These are phyloP conservation scores for Mediolabrus comicus DNA, from an alignment of 108 stramenopile genomes.

Conservation along the genomic window DNA sequence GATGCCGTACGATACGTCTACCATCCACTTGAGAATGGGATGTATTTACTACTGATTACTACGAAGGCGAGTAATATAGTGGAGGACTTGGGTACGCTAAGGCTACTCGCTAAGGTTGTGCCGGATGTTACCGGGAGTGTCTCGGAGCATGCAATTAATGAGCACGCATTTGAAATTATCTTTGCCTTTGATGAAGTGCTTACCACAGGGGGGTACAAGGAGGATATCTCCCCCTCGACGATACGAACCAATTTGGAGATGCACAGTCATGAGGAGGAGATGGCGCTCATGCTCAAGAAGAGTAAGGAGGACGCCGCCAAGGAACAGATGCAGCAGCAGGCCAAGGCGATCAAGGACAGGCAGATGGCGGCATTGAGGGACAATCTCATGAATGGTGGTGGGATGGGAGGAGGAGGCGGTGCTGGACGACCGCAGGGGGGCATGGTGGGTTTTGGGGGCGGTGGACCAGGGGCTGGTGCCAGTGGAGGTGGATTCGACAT, in stretches of 20 bases:
- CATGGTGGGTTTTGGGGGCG: conserved; percentile 73
- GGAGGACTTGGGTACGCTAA: conserved; percentile 96
- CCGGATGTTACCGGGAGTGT: conserved; percentile 94
- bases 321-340: conserved; percentile 86
- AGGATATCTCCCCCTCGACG: conserved; percentile 84
- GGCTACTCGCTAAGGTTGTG: conserved; percentile 96
- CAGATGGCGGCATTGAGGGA: conserved; percentile 79
- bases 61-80: conserved; percentile 97
- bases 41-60: conserved; percentile 95
- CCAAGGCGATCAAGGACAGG: conserved; percentile 86
- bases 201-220: conserved; percentile 96
- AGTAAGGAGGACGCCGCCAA: conserved; percentile 88
- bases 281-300: conserved; percentile 89
- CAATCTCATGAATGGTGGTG: conserved; percentile 64
- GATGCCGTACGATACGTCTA: conserved; percentile 99
- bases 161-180: conserved; percentile 95
- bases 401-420: conserved; percentile 35
- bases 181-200: conserved; percentile 99
- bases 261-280: conserved; percentile 99
- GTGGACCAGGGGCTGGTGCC: conserved; percentile 18
- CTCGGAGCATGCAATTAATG: conserved; percentile 89
- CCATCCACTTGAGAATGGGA: conserved; percentile 93
- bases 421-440: conserved; percentile 30
- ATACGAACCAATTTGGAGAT: conserved; percentile 96
- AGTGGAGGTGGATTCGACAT: conserved; percentile 57